Conservation (phyloP, 148 eudicot species). For the Mesembryanthemum crystallinum region DNA sequence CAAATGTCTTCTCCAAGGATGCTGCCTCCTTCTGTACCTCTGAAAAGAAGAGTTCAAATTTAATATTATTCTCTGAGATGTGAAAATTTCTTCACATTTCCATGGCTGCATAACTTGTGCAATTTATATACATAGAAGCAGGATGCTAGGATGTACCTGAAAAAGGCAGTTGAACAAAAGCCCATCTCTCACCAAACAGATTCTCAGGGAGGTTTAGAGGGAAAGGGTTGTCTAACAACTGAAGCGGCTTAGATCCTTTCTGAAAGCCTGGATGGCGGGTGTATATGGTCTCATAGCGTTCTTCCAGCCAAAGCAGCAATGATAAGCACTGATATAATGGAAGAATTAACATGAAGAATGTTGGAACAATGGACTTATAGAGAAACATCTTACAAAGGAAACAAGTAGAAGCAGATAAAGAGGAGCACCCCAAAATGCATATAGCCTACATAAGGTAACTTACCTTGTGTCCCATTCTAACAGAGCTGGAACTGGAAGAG, state of each 20-base stretch:
- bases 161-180: slow-evolving; percentile 90
- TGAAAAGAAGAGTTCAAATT: too few relatives aligned
- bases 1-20: slow-evolving; percentile 46
- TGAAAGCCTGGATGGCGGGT: slow-evolving; percentile 93
- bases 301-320: slow-evolving; percentile 87
- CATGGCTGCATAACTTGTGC: background rate
- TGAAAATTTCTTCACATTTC: background rate
- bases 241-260: slow-evolving; percentile 87
- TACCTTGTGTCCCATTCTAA: background rate
- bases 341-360: slow-evolving; percentile 1
- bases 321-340: slow-evolving; percentile 66
- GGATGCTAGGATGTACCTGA: slow-evolving; percentile 47
- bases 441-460: background rate
- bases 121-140: background rate
- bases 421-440: background rate
- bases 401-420: background rate
- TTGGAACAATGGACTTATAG: background rate
- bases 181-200: slow-evolving; percentile 91
- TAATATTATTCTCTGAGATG: background rate
- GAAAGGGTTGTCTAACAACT: slow-evolving; percentile 86
- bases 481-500: background rate
- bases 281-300: slow-evolving; percentile 81
- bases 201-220: slow-evolving; percentile 95
- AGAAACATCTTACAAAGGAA: background rate
- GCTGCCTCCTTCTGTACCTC: slow-evolving; percentile 70